phyloP scores from a whole-genome alignment of 2,329 filamentous ascomycete species.

The Lachnellula suecica region DNA sequence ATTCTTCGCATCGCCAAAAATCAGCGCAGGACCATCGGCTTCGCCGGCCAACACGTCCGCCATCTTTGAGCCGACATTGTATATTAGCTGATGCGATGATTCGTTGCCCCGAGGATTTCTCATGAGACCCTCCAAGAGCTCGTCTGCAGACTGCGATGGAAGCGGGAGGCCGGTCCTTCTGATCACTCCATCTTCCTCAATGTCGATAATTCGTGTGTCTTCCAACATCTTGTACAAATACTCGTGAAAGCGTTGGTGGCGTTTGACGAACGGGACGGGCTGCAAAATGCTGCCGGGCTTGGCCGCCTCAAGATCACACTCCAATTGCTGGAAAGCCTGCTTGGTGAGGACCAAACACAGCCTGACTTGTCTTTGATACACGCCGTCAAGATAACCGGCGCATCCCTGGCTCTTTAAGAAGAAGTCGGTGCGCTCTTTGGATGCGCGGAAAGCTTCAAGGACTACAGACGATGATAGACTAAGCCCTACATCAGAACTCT shows the following conservation, averaged over 20 bases:
- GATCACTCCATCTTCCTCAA: not conserved
- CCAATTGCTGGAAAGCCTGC: not conserved
- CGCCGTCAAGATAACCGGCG: not conserved
- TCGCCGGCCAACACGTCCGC: not conserved
- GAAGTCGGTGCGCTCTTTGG: not conserved
- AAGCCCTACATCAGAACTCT: not conserved
- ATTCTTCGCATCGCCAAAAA: not conserved
- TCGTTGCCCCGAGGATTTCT: not conserved
- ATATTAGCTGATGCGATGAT: not conserved
- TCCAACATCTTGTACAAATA: not conserved
- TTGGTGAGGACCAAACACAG: not conserved
- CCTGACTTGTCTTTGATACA: not conserved
- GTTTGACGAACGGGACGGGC: not conserved
- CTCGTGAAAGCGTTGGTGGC: not conserved
- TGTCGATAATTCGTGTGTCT: not conserved
- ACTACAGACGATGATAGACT: constrained; percentile 5
- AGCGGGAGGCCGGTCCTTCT: not conserved
- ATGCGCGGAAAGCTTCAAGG: not conserved
- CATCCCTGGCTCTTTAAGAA: not conserved
- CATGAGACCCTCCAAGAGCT: not conserved
- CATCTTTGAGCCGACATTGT: not conserved
- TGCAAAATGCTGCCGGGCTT: not conserved
- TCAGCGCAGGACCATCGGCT: not conserved
- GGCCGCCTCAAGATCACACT: not conserved
- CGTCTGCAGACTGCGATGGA: not conserved